Evolutionary conservation across 371 early-diverging fungal genomes (phyloP), one percentile per base, ranked within the genome.

Genomic region (Mucor mucedo): DNA sequence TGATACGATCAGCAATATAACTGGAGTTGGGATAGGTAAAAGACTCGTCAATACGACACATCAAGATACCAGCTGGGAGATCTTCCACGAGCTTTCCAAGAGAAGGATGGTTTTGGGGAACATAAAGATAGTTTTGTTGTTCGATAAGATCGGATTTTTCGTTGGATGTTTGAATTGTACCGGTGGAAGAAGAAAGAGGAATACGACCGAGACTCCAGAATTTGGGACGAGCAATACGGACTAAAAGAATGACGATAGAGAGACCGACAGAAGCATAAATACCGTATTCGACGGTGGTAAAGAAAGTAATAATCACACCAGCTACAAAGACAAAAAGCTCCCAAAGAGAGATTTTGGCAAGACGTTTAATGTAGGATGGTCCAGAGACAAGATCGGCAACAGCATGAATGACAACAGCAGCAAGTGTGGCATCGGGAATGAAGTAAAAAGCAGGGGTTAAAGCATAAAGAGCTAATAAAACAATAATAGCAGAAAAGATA

Each of bases 381-480:
- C 79, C 80, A 30, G 77, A 70, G 10, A 88, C 73, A 33, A 89
- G 70, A 57, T 87, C 88, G 50, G 79, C 70, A 27, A 91, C 89
- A 32, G 90, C 88, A 50, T 80, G 84, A 57, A 95, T 89, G 47
- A 95, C 92, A 39, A 96, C 84, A 0, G 93, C 91, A 16, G 93
- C 80, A 4, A 95, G 80, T 1, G 80, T 78, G 21, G 95, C 86
- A 49, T 85, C 84, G 4, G 95, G 93, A 45, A 97, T 92, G 64
- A 86, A 95, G 76, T 84, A 91, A 72, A 96, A 93, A 4, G 89
- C 89, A 2, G 90, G 89, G 0, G 94, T 92, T 58, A 95, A 76
- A 33, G 87, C 77, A 66, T 89, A 92, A 21, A 96, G 76, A 21
- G 93, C 89, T n/a, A 93, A 64, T 1, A 94, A 70, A 5, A 96